Conservation (phyloP, 805 yeast species). For the Schwanniomyces sp. region DNA sequence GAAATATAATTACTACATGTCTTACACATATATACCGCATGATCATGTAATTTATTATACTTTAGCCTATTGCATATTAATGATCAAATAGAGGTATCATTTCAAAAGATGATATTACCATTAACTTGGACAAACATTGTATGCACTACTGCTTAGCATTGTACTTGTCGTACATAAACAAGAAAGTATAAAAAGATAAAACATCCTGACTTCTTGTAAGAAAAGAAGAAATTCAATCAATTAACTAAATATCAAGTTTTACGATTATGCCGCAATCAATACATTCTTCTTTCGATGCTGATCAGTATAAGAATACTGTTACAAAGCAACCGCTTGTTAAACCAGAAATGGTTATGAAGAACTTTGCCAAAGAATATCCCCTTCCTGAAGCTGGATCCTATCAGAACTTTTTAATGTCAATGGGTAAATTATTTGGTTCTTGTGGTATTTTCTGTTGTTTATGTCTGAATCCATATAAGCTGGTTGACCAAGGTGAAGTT, state of each 20-base stretch:
- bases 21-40: not conserved
- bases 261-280: not conserved
- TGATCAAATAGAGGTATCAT: too few species aligned
- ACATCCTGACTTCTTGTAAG: not conserved
- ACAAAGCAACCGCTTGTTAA: conserved; percentile 21
- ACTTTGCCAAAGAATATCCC: conserved; percentile 41
- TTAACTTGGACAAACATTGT: too few species aligned
- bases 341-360: conserved; percentile 42
- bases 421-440: conserved; percentile 52
- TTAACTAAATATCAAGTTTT: not conserved
- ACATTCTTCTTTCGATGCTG: conserved; percentile 1
- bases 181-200: not conserved
- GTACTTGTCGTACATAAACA: not conserved
- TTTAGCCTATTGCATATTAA: too few species aligned
- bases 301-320: not conserved
- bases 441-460: conserved; percentile 57
- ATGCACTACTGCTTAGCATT: too few species aligned
- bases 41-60: not conserved
- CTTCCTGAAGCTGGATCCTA: conserved; percentile 42
- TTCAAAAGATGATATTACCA: too few species aligned
- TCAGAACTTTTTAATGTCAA: conserved; percentile 35
- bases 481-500: conserved; percentile 65
- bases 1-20: not conserved
- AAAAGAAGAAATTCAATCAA: not conserved
- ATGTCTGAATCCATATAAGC: conserved; percentile 59